phyloP scores from a whole-genome alignment of 208 protist species.

The Crithidia sp. region DNA sequence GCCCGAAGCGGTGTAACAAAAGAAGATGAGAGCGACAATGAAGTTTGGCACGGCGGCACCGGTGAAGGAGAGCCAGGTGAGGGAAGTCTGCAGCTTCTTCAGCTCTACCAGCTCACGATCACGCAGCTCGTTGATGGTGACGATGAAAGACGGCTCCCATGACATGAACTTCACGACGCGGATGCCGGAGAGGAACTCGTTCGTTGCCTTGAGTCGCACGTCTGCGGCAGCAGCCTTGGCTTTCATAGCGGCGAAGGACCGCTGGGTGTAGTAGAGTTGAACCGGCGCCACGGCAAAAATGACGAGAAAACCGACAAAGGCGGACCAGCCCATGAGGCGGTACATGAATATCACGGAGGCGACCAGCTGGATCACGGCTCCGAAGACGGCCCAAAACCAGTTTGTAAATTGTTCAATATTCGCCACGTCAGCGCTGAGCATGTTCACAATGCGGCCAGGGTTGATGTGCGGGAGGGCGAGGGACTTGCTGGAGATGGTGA shows the following conservation, averaged over 20 bases:
- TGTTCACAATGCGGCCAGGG: conserved; percentile 84
- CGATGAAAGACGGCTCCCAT: conserved; percentile 69
- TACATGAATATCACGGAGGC: background rate
- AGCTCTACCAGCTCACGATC: background rate
- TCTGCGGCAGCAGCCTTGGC: conserved; percentile 64
- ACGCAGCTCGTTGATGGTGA: background rate
- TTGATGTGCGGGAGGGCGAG: conserved; percentile 71
- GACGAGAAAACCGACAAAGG: background rate
- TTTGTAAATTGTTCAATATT: conserved; percentile 39
- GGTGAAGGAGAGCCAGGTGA: background rate
- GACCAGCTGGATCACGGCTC: background rate
- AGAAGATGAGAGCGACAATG: conserved; percentile 59
- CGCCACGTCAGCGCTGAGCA: conserved; percentile 78
- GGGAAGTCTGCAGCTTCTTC: background rate
- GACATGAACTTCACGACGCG: conserved; percentile 93
- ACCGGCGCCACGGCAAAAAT: too few relatives aligned
- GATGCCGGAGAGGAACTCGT: conserved; percentile 92
- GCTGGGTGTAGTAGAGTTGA: too few relatives aligned
- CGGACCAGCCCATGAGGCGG: background rate
- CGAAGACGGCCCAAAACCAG: conserved; percentile 17
- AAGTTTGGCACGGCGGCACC: conserved; percentile 43
- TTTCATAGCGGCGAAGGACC: too few relatives aligned
- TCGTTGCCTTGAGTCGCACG: conserved; percentile 84
- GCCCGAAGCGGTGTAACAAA: conserved; percentile 51
- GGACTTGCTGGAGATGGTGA: conserved; percentile 52